Evolutionary conservation across 495 filamentous ascomycete species (phyloP), one percentile per base, ranked within the genome.

Genomic region (Neurospora africana): DNA sequence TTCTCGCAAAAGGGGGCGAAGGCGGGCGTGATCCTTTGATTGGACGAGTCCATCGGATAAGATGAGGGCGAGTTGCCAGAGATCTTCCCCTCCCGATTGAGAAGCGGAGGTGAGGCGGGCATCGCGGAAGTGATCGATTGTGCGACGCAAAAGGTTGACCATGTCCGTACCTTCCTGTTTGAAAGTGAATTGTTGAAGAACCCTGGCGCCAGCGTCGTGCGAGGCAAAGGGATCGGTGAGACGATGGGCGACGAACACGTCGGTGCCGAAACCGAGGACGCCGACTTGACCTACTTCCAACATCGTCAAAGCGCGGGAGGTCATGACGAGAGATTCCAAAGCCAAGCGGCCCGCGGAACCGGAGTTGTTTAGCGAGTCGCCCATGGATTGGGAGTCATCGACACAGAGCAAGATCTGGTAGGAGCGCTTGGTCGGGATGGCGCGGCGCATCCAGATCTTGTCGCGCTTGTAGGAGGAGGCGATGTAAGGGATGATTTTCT

Each of bases 391-490:
- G 76, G 91, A 93, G 82, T 99, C 96, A 81, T 99, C 96, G 40
- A 99, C 92, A 40, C 96, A 95, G 53, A 99, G 90, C 85, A 98
- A 89, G 81, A 99, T 94, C 79, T 99, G 96, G 81, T 98, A 98
- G 74, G 91, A 90, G 27, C 96, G 91, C 80, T 98, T 98, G 68
- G 89, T 92, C 4, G 96, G 96, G 69, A 95, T 90, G 15, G 89
- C 90, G 68, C 96, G 89, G 11, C 96, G 90, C 92, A 98, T 96
- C 96, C 96, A 99, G 82, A 99, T 99, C 84, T 98, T 98, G 87
- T 99, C 96, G 72, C 95, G 92, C 87, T 97, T 98, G 87, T 97
- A 99, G 74, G 90, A 88, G 4, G 92, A 96, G 5, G 96, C 96
- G 74, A 99, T 98, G 83, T 98, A 99, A 0, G 96, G 95, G 75